Evolutionary conservation across 495 filamentous ascomycete genomes (phyloP).

Genomic region (Diplogelasinospora grovesii): DNA sequence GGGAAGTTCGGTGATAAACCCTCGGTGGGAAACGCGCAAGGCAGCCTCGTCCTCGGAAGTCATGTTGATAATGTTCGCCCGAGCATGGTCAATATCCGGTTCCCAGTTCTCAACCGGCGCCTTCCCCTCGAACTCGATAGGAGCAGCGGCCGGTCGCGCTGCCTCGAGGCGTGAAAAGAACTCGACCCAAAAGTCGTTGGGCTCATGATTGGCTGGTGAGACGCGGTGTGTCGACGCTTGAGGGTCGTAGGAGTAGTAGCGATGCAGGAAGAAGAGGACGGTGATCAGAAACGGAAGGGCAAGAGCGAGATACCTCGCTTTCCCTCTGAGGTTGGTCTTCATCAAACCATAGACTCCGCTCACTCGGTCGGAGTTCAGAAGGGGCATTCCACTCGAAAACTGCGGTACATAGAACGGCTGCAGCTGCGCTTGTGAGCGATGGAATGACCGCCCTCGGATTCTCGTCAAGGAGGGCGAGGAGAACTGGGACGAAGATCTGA

Average conservation of each 20-base stretch:
- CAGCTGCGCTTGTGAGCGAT: too few relatives aligned
- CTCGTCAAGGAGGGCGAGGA: too few relatives aligned
- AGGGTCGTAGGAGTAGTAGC: neutral
- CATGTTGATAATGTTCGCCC: conserved; percentile 3
- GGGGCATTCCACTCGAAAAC: too few relatives aligned
- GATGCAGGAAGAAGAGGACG: conserved; percentile 1
- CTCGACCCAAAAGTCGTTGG: conserved; percentile 13
- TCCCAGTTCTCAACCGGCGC: conserved; percentile 5
- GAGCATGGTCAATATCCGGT: conserved; percentile 3
- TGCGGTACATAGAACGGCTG: too few relatives aligned
- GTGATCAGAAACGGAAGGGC: conserved; percentile 7
- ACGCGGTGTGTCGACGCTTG: neutral
- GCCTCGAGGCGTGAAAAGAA: conserved; percentile 14
- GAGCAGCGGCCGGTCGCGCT: conserved; percentile 1
- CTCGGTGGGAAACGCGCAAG: conserved; percentile 27
- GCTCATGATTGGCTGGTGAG: neutral
- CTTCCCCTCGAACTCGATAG: neutral
- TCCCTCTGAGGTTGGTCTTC: too few relatives aligned
- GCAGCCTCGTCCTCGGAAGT: neutral
- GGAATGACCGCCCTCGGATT: too few relatives aligned
- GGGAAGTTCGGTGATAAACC: conserved; percentile 34
- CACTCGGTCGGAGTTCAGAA: too few relatives aligned
- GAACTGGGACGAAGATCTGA: too few relatives aligned
- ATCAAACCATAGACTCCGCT: too few relatives aligned
- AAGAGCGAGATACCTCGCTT: neutral